These are phyloP conservation scores for Globisporangium abappressorium DNA, from an alignment of 352 stramenopile genomes.

Conservation along the genomic window DNA sequence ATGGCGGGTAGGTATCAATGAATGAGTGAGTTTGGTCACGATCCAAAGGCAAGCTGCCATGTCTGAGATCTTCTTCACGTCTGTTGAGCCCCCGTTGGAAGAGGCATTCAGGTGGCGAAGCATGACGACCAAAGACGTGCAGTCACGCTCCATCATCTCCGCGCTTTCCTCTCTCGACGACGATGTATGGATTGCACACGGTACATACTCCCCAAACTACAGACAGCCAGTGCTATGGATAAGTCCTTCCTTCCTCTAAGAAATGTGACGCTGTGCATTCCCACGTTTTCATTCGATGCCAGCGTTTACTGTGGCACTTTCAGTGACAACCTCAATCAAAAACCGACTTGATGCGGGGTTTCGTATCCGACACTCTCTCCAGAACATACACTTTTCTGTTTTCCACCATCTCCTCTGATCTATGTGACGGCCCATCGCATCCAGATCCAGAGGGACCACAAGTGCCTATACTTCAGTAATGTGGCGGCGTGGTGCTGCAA, in stretches of 20 bases:
- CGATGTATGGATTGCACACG: neutral
- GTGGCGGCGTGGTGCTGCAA: neutral
- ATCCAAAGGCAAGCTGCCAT: neutral
- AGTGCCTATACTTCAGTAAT: neutral
- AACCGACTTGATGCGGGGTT: conserved; percentile 2
- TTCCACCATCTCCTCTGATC: conserved; percentile 5
- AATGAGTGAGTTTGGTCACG: neutral
- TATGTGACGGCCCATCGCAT: neutral
- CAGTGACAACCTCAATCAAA: neutral
- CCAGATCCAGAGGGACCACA: neutral
- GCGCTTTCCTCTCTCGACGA: neutral
- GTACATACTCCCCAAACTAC: neutral
- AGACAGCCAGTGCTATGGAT: neutral
- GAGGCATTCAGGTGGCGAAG: neutral
- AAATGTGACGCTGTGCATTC: neutral
- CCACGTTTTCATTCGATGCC: conserved; percentile 1
- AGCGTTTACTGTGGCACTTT: neutral
- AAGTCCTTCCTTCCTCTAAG: neutral
- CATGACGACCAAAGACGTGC: neutral
- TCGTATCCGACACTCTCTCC: neutral
- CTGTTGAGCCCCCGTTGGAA: neutral
- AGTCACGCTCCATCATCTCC: neutral
- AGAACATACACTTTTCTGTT: conserved; percentile 1
- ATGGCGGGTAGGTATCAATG: neutral
- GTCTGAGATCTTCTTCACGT: neutral